A percentile compares a stretch with the other conserved stretches of the same genome.
These are phyloP conservation scores for Cephalotrichum gorgonifer DNA, from an alignment of 2,329 filamentous ascomycete species.

Conservation along the genomic window DNA sequence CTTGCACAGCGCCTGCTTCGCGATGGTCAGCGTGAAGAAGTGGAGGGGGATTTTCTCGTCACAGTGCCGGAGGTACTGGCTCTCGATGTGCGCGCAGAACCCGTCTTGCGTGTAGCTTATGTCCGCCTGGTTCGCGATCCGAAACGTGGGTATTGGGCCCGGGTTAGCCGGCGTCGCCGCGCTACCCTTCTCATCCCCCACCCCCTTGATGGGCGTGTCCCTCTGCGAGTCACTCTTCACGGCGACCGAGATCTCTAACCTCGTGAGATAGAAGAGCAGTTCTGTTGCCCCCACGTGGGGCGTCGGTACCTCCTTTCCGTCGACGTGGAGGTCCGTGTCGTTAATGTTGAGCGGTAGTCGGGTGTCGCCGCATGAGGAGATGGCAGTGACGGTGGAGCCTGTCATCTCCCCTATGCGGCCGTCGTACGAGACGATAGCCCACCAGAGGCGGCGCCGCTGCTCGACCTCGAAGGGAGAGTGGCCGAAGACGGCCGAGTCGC, in stretches of 20 bases:
- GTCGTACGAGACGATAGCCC: constrained; percentile 60
- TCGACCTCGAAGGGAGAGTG: constrained; percentile 53
- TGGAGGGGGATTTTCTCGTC: constrained; percentile 49
- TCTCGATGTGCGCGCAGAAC: constrained; percentile 45
- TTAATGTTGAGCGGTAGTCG: constrained; percentile 51
- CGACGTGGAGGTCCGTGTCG: constrained; percentile 46
- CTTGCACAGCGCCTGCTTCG: constrained; percentile 43
- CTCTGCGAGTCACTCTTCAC: constrained; percentile 36
- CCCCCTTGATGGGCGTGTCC: constrained; percentile 15
- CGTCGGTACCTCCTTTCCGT: constrained; percentile 43
- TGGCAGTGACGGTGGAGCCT: constrained; percentile 44
- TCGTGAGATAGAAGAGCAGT: constrained; percentile 48
- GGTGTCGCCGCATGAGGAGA: constrained; percentile 43
- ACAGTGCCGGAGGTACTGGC: constrained; percentile 43
- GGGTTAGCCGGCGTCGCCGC: constrained; percentile 17
- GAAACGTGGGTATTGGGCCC: constrained; percentile 22
- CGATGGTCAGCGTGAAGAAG: constrained; percentile 48
- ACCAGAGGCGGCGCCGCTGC: constrained; percentile 63
- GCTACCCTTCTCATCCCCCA: constrained; percentile 3
- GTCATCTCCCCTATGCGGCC: constrained; percentile 58
- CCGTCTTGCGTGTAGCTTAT: constrained; percentile 39
- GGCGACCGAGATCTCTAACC: constrained; percentile 46
- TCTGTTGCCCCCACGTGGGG: constrained; percentile 43
- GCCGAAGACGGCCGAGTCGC: constrained; percentile 44
- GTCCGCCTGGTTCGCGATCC: constrained; percentile 39